Conservation (phyloP, 2,329 filamentous ascomycete genomes). For the Penicillium capsulatum region DNA sequence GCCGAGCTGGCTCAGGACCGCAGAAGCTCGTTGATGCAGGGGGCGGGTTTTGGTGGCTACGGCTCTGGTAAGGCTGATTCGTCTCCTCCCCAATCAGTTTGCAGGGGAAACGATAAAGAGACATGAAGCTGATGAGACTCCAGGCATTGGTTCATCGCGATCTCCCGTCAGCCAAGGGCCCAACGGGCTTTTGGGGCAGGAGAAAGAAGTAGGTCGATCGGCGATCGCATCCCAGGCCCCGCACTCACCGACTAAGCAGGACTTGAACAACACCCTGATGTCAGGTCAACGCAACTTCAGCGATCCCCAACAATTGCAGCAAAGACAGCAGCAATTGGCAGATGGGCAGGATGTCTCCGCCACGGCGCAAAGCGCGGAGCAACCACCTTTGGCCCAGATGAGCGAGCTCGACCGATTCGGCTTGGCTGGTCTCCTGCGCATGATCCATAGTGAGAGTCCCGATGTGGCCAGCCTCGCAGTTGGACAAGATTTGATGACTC, state of each 20-base stretch:
- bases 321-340: constrained; percentile 33
- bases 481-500: constrained; percentile 60
- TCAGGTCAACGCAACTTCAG: constrained; percentile 32
- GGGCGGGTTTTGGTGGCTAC: constrained; percentile 44
- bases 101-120: too few species aligned
- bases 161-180: constrained; percentile 43
- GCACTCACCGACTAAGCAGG: constrained; percentile 26
- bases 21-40: constrained; percentile 50
- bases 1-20: constrained; percentile 51
- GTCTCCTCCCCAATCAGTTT: too few species aligned
- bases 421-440: constrained; percentile 55
- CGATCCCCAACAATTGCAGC: constrained; percentile 33
- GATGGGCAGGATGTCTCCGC: constrained; percentile 36
- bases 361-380: constrained; percentile 34
- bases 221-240: constrained; percentile 11
- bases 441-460: constrained; percentile 53
- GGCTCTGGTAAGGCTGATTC: constrained; percentile 27
- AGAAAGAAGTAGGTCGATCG: constrained; percentile 35
- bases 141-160: constrained; percentile 38
- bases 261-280: constrained; percentile 34
- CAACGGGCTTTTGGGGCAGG: constrained; percentile 42
- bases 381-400: constrained; percentile 52
- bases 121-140: constrained; percentile 17
- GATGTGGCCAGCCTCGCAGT: constrained; percentile 54
- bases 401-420: constrained; percentile 58